A percentile compares a stretch with the other conserved stretches of the same genome.
phyloP scores from a whole-genome alignment of 441 rosid genomes.

The Geranium incanum region DNA sequence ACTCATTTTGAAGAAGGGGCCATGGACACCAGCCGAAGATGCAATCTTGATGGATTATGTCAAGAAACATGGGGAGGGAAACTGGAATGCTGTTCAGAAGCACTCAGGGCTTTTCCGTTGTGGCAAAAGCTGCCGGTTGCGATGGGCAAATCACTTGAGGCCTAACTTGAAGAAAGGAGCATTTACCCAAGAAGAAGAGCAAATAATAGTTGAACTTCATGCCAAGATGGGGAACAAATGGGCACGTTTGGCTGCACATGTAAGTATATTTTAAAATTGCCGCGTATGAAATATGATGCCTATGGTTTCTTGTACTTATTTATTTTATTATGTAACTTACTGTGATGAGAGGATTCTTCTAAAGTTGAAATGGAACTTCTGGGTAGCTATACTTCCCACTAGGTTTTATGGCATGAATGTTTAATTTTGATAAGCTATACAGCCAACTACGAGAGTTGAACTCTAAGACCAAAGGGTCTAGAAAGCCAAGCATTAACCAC shows the following conservation, averaged over 20 bases:
- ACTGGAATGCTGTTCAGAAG: conserved; percentile 97
- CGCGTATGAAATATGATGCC: neutral
- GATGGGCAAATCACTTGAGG: conserved; percentile 98
- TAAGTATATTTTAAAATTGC: conserved; percentile 33
- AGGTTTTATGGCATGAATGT: neutral
- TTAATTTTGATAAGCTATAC: neutral
- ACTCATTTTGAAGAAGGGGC: conserved; percentile 76
- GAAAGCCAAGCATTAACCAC: neutral
- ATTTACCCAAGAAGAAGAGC: conserved; percentile 86
- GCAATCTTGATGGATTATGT: conserved; percentile 81
- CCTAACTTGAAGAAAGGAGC: conserved; percentile 98
- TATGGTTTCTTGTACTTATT: neutral
- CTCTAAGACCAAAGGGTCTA: neutral
- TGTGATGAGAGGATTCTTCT: neutral
- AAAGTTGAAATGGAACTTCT: too few species aligned
- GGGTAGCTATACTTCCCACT: neutral
- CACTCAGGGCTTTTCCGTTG: conserved; percentile 81
- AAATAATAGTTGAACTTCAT: conserved; percentile 76
- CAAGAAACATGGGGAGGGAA: conserved; percentile 92
- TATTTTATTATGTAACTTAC: neutral
- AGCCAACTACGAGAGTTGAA: neutral
- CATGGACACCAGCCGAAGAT: conserved; percentile 95
- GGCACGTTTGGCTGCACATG: conserved; percentile 99
- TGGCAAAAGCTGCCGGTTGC: conserved; percentile 94
- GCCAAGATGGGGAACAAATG: conserved; percentile 97